A percentile compares a stretch with the other conserved stretches of the same genome.
phyloP scores from a whole-genome alignment of 768 basidiomycete species.

The Leccinellum albellum region DNA sequence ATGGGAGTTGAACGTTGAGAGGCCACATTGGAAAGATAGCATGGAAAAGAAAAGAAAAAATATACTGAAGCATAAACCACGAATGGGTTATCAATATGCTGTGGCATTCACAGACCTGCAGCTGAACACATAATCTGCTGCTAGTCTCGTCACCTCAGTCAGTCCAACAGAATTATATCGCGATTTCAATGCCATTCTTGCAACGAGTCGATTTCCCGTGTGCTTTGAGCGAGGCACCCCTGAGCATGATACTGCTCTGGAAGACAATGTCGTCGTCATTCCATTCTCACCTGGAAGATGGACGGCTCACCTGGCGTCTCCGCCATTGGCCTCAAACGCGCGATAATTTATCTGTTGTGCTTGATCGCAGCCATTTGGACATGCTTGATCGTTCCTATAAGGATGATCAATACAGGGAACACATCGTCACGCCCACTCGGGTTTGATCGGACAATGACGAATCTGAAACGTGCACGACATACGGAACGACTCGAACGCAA shows the following conservation, averaged over 20 bases:
- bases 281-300: neutral
- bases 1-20: neutral
- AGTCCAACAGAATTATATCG: neutral
- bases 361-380: slow-evolving; percentile 72
- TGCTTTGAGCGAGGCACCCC: slow-evolving; percentile 57
- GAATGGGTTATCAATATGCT: neutral
- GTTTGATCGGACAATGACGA: slow-evolving; percentile 16
- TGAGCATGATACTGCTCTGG: slow-evolving; percentile 45
- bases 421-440: no score
- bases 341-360: slow-evolving; percentile 69
- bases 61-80: no score
- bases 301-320: slow-evolving; percentile 46
- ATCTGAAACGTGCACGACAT: slow-evolving; percentile 59
- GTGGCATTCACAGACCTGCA: neutral
- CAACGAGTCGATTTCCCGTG: slow-evolving; percentile 58
- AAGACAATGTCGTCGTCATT: neutral
- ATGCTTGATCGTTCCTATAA: slow-evolving; percentile 65
- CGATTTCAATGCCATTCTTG: slow-evolving; percentile 44
- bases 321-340: slow-evolving; percentile 62
- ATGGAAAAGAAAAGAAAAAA: neutral
- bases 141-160: neutral
- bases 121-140: neutral
- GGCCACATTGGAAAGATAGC: no score
- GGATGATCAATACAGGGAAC: no score
- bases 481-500: no score